Evolutionary conservation across 2,329 filamentous ascomycete genomes (phyloP), one percentile per base, ranked within the genome.

Genomic region (Fusarium fracticaudum): DNA sequence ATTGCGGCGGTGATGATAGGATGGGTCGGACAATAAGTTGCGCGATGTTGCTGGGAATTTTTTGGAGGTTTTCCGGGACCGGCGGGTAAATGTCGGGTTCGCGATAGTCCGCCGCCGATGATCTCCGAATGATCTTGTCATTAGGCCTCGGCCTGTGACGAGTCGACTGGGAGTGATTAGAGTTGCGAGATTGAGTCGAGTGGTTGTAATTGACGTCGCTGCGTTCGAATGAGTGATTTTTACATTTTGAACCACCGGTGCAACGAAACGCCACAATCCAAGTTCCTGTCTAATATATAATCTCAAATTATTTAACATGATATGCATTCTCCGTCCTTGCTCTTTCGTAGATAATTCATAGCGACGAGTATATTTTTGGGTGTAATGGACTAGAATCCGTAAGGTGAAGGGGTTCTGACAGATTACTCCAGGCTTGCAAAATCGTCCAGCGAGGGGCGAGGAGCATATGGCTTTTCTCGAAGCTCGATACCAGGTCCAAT

Each of bases 401-500:
- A 31, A 22, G 33, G 35, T 53, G 17, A 26, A 53, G 8, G 29
- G 33, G 11, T 50, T 37, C 51, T 35, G 20, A 33, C 24, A 58
- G 17, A 48, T 74, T 84, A 93, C 85, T 96, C 93, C 83, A 94
- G 79, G 73, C 91, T 90, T 22, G 92, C 89, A 75, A 92, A 87
- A 79, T 92, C 91, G 67, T 91, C 86, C 78, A 96, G 78, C 76
- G 89, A 88, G 77, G 87, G 84, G 44, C 88, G 84, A 72, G 87
- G 84, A 80, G 87, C 87, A 67, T 61, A 64, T 48, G 90, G 89
- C 79, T 91, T 88, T 63, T 95, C 90, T 78, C 91, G 88, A 74
- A 95, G 87, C 82, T 97, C 95, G 72, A 98, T 91, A 18, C 95
- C 95, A 8, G 94, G 94, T 0, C 95, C 95, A 60, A 95, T 88